phyloP scores from a whole-genome alignment of 208 protist species.

The Trypanosomatidae sp. region DNA sequence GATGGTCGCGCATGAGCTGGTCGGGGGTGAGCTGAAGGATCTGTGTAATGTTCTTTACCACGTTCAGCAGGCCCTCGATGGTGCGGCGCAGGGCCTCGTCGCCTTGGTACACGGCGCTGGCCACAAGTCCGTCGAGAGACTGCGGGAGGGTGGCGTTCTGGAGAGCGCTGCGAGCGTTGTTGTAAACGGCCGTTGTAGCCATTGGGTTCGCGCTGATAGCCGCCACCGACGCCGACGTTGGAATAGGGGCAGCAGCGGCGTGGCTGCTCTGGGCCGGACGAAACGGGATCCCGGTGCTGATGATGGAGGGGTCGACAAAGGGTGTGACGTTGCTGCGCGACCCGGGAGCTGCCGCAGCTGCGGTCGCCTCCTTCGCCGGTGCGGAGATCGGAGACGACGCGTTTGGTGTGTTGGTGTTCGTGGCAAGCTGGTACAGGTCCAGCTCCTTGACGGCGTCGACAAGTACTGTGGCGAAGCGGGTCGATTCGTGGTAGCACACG shows the following conservation, averaged over 20 bases:
- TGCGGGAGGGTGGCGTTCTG: slow-evolving; percentile 77
- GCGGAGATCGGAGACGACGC: slow-evolving; percentile 9
- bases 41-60: slow-evolving; percentile 68
- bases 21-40: slow-evolving; percentile 73
- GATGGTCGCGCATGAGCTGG: slow-evolving; percentile 67
- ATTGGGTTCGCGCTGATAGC: slow-evolving; percentile 27
- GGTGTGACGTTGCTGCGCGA: slow-evolving; percentile 3
- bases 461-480: slow-evolving; percentile 40
- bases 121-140: slow-evolving; percentile 62
- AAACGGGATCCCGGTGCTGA: slow-evolving; percentile 30
- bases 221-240: slow-evolving; percentile 4
- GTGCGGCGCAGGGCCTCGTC: slow-evolving; percentile 57
- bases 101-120: slow-evolving; percentile 60
- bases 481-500: slow-evolving; percentile 68
- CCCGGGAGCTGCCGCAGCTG: slow-evolving; percentile 1
- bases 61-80: slow-evolving; percentile 57
- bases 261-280: slow-evolving; percentile 14
- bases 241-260: not conserved
- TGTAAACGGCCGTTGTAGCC: slow-evolving; percentile 17
- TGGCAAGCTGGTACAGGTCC: slow-evolving; percentile 48
- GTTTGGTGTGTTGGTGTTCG: slow-evolving; percentile 2
- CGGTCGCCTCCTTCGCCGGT: not conserved
- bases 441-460: slow-evolving; percentile 36
- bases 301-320: slow-evolving; percentile 37
- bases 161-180: slow-evolving; percentile 44